Conservation (phyloP, 2,329 filamentous ascomycete genomes). For the Pseudocercospora fijiensis region DNA sequence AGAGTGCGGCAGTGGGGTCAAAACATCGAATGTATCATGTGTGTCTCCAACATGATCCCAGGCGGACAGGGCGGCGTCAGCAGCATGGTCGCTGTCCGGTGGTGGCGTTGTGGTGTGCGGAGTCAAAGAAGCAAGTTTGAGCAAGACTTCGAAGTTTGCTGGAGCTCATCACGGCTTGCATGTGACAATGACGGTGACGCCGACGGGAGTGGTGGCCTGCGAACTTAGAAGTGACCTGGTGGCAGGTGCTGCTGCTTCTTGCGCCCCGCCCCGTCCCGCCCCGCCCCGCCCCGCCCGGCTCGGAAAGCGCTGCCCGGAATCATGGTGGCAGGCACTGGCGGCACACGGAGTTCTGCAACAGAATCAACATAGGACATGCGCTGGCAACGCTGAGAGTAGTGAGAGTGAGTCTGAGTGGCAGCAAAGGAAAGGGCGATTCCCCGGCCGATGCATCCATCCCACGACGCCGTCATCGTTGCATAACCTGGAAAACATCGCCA, state of each 20-base stretch:
- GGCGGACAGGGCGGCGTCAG: not conserved
- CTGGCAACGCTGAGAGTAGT: not conserved
- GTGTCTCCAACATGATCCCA: not conserved
- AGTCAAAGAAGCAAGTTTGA: not conserved
- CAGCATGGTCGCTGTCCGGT: not conserved
- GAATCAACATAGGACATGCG: no score
- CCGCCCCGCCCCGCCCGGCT: not conserved
- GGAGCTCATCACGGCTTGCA: not conserved
- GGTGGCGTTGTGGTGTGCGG: constrained; percentile 2
- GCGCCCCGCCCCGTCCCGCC: not conserved
- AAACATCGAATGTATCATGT: not conserved
- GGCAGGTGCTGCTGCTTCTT: not conserved
- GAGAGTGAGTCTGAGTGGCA: not conserved
- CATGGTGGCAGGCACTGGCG: not conserved
- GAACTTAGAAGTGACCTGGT: no score
- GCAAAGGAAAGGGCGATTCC: no score
- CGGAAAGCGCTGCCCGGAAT: not conserved
- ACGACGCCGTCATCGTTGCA: not conserved
- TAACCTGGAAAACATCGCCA: not conserved
- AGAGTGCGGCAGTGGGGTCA: constrained; percentile 20
- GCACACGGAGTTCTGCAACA: no score
- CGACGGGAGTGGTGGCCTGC: not conserved
- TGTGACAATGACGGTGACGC: constrained; percentile 4
- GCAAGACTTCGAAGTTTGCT: not conserved
- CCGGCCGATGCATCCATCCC: not conserved